phyloP scores from a whole-genome alignment of 495 filamentous ascomycete genomes.

The Hypoxylon trugodes region DNA sequence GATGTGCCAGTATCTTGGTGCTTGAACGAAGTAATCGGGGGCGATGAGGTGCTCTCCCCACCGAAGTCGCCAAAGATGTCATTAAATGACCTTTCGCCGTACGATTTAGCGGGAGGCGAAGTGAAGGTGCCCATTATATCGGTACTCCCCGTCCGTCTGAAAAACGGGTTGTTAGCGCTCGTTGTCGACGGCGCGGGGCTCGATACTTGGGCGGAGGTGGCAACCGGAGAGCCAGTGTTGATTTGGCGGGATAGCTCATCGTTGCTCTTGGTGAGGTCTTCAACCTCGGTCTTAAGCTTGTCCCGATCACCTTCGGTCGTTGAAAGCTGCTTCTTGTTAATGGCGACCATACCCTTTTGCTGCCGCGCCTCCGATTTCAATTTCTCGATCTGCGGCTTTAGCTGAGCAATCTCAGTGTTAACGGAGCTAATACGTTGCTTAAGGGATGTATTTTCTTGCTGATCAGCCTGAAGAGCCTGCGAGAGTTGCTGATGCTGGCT shows the following conservation, averaged over 20 bases:
- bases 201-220: constrained; percentile 48
- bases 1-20: constrained; percentile 65
- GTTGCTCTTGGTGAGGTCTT: constrained; percentile 70
- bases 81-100: constrained; percentile 77
- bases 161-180: constrained; percentile 90
- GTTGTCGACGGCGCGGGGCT: constrained; percentile 79
- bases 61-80: constrained; percentile 83
- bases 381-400: constrained; percentile 91
- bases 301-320: constrained; percentile 89
- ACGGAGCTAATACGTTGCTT: constrained; percentile 86
- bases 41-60: constrained; percentile 56
- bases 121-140: constrained; percentile 68
- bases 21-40: constrained; percentile 73
- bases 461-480: constrained; percentile 80
- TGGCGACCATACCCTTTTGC: constrained; percentile 93
- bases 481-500: constrained; percentile 80
- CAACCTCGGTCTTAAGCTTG: constrained; percentile 80
- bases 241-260: constrained; percentile 59
- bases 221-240: constrained; percentile 49
- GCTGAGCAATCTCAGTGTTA: constrained; percentile 80
- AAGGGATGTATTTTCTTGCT: constrained; percentile 83
- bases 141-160: constrained; percentile 74
- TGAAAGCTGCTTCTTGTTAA: constrained; percentile 95
- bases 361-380: constrained; percentile 87
- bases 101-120: constrained; percentile 54